Conservation (phyloP, 2,329 filamentous ascomycete species). For the Mollisiaceae sp. region DNA sequence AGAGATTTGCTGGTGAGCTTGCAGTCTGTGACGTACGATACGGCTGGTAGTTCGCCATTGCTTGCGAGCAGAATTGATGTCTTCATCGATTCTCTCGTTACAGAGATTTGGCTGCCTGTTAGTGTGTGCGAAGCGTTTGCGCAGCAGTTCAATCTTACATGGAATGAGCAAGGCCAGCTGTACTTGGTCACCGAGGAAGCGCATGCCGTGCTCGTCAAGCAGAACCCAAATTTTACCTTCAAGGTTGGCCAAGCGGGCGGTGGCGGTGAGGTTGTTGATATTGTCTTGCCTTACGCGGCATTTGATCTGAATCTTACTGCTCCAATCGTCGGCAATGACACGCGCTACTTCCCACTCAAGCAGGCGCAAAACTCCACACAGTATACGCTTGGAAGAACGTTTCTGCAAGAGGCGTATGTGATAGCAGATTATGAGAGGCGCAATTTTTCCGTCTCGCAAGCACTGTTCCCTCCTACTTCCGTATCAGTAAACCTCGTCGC, state of each 20-base stretch:
- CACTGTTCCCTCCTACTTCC: too few relatives aligned
- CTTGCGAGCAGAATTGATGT: neutral
- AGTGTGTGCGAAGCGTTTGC: slow-evolving; percentile 44
- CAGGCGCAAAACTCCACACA: slow-evolving; percentile 31
- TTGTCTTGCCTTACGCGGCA: slow-evolving; percentile 36
- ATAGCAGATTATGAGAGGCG: neutral
- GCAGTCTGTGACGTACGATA: slow-evolving; percentile 40
- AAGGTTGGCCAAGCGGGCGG: slow-evolving; percentile 26
- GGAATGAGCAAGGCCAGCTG: slow-evolving; percentile 32
- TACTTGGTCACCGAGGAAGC: slow-evolving; percentile 42
- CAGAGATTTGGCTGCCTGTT: slow-evolving; percentile 44
- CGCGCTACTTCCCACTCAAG: slow-evolving; percentile 38
- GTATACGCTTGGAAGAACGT: slow-evolving; percentile 37
- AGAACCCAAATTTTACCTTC: slow-evolving; percentile 41
- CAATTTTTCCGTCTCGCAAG: slow-evolving; percentile 1
- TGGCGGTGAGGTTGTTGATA: slow-evolving; percentile 26
- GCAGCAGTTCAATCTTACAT: slow-evolving; percentile 39
- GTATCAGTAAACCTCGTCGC: too few relatives aligned
- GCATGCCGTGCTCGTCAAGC: slow-evolving; percentile 33
- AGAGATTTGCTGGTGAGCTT: slow-evolving; percentile 45
- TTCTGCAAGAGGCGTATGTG: slow-evolving; percentile 38
- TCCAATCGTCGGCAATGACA: slow-evolving; percentile 19
- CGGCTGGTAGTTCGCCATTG: slow-evolving; percentile 14
- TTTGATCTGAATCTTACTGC: slow-evolving; percentile 40
- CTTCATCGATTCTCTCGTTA: slow-evolving; percentile 22